phyloP scores from a whole-genome alignment of 768 basidiomycete genomes.

The Dentipellis fragilis region DNA sequence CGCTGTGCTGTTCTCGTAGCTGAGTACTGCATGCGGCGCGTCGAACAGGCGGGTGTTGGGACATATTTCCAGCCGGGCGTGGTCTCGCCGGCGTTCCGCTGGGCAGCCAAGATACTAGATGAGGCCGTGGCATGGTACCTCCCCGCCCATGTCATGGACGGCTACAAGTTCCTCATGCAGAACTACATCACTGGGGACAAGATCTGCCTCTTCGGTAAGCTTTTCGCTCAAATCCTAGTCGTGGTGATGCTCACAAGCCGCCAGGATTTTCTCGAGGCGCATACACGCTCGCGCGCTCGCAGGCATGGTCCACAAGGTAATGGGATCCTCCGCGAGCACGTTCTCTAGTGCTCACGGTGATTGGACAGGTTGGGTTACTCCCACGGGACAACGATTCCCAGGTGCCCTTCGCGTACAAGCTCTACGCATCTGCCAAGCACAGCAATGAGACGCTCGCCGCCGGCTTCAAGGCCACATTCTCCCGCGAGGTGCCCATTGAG shows the following conservation, averaged over 20 bases:
- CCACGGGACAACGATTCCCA: constrained; percentile 60
- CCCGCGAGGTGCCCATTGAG: constrained; percentile 55
- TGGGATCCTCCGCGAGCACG: not conserved
- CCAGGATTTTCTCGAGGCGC: constrained; percentile 71
- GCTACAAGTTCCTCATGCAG: constrained; percentile 73
- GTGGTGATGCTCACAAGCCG: not conserved
- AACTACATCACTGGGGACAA: constrained; percentile 66
- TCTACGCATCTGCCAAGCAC: constrained; percentile 47
- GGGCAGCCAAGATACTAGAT: constrained; percentile 54
- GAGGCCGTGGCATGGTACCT: constrained; percentile 71
- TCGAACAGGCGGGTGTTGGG: constrained; percentile 34
- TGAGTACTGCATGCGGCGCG: not conserved
- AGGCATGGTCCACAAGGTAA: constrained; percentile 63
- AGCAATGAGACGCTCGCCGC: constrained; percentile 36
- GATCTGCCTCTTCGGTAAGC: constrained; percentile 59
- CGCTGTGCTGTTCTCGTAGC: too few relatives aligned
- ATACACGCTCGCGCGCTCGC: constrained; percentile 65
- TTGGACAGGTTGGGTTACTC: constrained; percentile 57
- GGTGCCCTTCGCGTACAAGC: constrained; percentile 63
- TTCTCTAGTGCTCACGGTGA: not conserved
- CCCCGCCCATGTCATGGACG: constrained; percentile 60
- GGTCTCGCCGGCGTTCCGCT: constrained; percentile 50
- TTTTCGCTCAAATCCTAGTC: too few relatives aligned
- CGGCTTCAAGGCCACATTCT: constrained; percentile 69
- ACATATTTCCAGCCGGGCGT: constrained; percentile 52